Evolutionary conservation across 164 flowering plant genomes (phyloP).

Genomic region (Magnolia officinalis): DNA sequence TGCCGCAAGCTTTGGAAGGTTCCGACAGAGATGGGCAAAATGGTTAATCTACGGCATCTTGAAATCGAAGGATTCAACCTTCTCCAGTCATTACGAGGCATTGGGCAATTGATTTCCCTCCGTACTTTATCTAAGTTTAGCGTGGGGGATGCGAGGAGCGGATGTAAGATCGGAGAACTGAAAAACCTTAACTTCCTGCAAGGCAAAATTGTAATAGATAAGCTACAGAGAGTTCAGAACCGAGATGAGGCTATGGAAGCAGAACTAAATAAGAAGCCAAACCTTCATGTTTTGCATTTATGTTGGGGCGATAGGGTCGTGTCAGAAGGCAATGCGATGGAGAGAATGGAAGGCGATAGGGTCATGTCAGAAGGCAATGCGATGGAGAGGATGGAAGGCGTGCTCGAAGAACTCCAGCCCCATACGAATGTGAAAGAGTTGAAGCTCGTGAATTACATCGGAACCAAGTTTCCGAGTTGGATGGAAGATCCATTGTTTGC

Average conservation of each 20-base stretch:
- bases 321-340: background rate
- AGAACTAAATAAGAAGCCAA: background rate
- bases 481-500: background rate
- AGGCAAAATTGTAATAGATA: background rate
- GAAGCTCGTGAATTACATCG: background rate
- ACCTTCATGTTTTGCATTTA: background rate
- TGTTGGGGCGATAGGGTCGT: background rate
- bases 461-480: constrained; percentile 3
- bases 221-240: background rate
- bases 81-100: background rate
- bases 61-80: background rate
- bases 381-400: background rate
- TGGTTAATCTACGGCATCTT: constrained; percentile 7
- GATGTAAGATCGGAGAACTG: constrained; percentile 5
- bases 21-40: background rate
- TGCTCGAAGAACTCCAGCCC: constrained; percentile 1
- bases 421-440: background rate
- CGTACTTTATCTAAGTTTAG: background rate
- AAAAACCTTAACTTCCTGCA: background rate
- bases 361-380: background rate
- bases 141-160: background rate
- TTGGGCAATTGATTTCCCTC: background rate
- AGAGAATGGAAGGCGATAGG: background rate
- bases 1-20: background rate
- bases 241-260: background rate